These are phyloP conservation scores for Eutypa lata DNA, from an alignment of 2,329 filamentous ascomycete species.

Conservation along the genomic window DNA sequence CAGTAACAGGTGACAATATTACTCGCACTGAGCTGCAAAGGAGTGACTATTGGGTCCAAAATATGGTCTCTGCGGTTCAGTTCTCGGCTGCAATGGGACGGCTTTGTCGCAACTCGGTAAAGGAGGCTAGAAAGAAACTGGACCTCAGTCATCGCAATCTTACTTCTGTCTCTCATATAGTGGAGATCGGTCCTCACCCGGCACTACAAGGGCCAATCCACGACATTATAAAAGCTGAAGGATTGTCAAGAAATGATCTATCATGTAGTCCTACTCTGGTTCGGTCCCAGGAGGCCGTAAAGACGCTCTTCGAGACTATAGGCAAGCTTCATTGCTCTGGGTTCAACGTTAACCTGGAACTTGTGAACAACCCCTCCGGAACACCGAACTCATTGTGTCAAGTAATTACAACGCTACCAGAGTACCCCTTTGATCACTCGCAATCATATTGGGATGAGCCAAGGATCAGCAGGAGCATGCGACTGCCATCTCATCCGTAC, in stretches of 20 bases:
- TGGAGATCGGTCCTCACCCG: neutral
- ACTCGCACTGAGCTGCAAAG: neutral
- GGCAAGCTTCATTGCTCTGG: neutral
- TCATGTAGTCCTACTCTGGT: neutral
- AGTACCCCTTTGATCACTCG: conserved; percentile 9
- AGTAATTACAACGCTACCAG: conserved; percentile 1
- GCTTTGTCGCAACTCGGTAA: too few relatives aligned
- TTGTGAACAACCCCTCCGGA: neutral
- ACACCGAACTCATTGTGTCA: neutral
- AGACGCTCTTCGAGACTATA: neutral
- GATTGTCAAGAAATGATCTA: too few relatives aligned
- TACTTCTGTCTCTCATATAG: too few relatives aligned
- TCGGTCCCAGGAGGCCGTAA: neutral
- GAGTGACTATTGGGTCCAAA: neutral
- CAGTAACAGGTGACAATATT: neutral
- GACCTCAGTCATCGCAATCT: too few relatives aligned
- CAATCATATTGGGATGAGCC: conserved; percentile 3
- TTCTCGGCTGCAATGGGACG: too few relatives aligned
- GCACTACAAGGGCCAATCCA: neutral
- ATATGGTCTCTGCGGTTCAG: neutral
- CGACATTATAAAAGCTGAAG: neutral
- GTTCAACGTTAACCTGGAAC: neutral
- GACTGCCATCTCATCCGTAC: neutral
- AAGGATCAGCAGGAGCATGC: neutral
- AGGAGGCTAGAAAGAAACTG: neutral